Evolutionary conservation across 1,139 yeast species (phyloP).

Genomic region (Arxiozyma telluris): DNA sequence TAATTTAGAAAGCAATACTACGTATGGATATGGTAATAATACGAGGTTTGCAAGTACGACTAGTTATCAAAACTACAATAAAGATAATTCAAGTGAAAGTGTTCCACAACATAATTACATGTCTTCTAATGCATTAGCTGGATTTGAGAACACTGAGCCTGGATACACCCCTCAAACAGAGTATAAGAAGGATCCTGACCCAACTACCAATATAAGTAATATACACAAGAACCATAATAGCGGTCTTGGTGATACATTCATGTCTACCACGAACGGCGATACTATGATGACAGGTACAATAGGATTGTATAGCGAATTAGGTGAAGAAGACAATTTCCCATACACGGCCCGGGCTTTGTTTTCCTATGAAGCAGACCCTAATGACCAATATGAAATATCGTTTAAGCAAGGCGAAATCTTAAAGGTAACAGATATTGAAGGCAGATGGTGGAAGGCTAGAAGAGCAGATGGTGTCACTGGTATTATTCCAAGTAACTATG

Average conservation of each 20-base stretch:
- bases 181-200: conserved; percentile 4
- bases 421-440: conserved; percentile 86
- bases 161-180: conserved; percentile 2
- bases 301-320: conserved; percentile 29
- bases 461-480: conserved; percentile 88
- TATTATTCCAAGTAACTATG: conserved; percentile 92
- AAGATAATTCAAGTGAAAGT: conserved; percentile 1
- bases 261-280: conserved; percentile 32
- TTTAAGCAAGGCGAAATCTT: conserved; percentile 84
- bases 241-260: conserved; percentile 16
- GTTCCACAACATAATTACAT: conserved; percentile 21
- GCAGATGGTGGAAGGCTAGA: conserved; percentile 98
- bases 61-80: conserved; percentile 3
- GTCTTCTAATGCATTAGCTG: conserved; percentile 34
- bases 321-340: conserved; percentile 50
- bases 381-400: conserved; percentile 86
- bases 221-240: not conserved
- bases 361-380: conserved; percentile 85
- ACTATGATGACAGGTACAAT: conserved; percentile 31
- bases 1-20: not conserved
- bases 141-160: conserved; percentile 32
- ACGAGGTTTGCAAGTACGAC: conserved; percentile 3
- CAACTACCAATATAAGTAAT: not conserved
- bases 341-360: conserved; percentile 82
- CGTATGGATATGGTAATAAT: not conserved